phyloP scores from a whole-genome alignment of 805 yeast species.

The Barnettozyma wickerhamii region DNA sequence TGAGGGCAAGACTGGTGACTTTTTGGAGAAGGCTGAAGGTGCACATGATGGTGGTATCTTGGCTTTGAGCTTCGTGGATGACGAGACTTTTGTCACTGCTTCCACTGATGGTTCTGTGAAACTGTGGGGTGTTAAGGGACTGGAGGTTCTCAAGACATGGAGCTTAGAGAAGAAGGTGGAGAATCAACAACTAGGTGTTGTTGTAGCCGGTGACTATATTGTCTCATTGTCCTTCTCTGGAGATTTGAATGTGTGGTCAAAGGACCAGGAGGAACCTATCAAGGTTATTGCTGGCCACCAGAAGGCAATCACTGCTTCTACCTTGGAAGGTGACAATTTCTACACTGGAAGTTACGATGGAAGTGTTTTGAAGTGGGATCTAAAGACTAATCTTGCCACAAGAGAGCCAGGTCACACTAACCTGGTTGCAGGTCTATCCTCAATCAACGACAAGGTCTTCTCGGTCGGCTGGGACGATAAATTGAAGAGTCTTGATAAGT shows the following conservation, averaged over 20 bases:
- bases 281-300: conserved; percentile 71
- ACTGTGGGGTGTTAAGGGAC: conserved; percentile 50
- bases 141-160: conserved; percentile 48
- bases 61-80: conserved; percentile 64
- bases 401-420: conserved; percentile 53
- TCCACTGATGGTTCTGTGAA: conserved; percentile 81
- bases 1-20: conserved; percentile 86
- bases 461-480: conserved; percentile 92
- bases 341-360: conserved; percentile 85
- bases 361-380: conserved; percentile 55
- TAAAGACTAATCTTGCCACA: conserved; percentile 33
- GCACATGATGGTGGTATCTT: conserved; percentile 79
- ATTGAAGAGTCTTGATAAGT: conserved; percentile 37
- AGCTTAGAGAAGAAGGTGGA: conserved; percentile 40
- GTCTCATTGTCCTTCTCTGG: conserved; percentile 73
- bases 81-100: conserved; percentile 64
- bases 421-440: conserved; percentile 52
- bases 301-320: conserved; percentile 65
- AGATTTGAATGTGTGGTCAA: conserved; percentile 54
- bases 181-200: conserved; percentile 78
- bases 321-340: conserved; percentile 25
- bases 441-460: conserved; percentile 30
- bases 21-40: conserved; percentile 39
- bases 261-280: conserved; percentile 30
- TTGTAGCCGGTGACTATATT: conserved; percentile 54